Evolutionary conservation across 2,329 filamentous ascomycete genomes (phyloP).

Genomic region (Nemania sp.): DNA sequence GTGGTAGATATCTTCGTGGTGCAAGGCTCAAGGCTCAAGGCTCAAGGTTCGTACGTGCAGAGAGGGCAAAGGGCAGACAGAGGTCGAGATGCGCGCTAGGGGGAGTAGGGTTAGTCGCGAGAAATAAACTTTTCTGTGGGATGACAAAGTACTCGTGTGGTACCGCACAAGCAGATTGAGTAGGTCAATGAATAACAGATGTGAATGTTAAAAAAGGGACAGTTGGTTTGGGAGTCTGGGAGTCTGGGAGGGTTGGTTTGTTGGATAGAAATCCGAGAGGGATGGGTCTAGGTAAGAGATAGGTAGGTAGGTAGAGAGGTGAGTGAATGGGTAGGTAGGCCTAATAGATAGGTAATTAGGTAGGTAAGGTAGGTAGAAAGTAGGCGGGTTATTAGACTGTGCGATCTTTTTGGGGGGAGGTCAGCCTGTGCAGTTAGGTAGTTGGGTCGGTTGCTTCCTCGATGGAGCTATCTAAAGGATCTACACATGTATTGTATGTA

Average conservation of each 20-base stretch:
- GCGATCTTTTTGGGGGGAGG: conserved; percentile 14
- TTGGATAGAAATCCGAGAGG: conserved; percentile 3
- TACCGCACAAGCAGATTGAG: conserved; percentile 6
- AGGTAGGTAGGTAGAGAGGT: background rate
- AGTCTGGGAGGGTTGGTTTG: too few relatives aligned
- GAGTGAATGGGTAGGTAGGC: too few relatives aligned
- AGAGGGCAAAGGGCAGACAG: background rate
- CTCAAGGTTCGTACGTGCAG: background rate
- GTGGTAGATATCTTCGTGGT: too few relatives aligned
- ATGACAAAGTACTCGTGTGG: conserved; percentile 12
- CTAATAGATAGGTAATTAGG: too few relatives aligned
- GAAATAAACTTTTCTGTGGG: conserved; percentile 23
- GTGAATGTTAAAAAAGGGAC: background rate
- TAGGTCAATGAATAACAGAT: conserved; percentile 17
- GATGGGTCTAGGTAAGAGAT: background rate
- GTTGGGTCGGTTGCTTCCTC: background rate
- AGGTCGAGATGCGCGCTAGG: conserved; percentile 13
- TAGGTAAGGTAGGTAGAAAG: too few relatives aligned
- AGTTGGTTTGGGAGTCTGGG: background rate
- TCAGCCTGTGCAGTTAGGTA: background rate
- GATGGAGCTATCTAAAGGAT: background rate
- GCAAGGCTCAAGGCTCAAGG: background rate
- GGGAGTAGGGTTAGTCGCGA: conserved; percentile 8
- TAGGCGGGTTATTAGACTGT: too few relatives aligned
- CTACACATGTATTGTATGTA: background rate